phyloP scores from a whole-genome alignment of 306 rosid genomes.

The Pueraria montana region DNA sequence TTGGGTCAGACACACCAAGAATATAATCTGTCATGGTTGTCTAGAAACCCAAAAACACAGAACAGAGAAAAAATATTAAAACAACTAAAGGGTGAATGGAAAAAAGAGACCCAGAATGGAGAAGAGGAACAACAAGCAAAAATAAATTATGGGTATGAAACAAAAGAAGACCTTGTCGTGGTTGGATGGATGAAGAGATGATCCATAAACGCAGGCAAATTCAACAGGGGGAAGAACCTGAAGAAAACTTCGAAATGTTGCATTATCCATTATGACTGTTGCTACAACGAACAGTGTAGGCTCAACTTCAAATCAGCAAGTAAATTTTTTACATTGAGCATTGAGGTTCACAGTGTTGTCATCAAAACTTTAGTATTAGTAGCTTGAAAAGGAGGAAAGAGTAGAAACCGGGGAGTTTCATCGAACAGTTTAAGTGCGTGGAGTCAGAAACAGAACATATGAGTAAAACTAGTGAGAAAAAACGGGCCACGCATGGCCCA shows the following conservation, averaged over 20 bases:
- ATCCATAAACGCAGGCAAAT: constrained; percentile 64
- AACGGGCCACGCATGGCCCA: not conserved
- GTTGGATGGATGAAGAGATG: constrained; percentile 64
- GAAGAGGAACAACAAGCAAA: constrained; percentile 9
- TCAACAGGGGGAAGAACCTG: constrained; percentile 64
- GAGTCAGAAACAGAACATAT: not conserved
- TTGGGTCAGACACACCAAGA: constrained; percentile 72
- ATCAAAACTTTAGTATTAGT: not conserved
- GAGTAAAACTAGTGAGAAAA: not conserved
- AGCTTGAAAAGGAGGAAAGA: not conserved
- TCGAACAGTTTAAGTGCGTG: constrained; percentile 46
- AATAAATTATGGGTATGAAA: not conserved
- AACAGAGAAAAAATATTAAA: constrained; percentile 20
- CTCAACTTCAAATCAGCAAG: constrained; percentile 26
- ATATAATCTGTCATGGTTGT: constrained; percentile 63
- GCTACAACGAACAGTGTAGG: constrained; percentile 15
- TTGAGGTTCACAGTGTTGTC: not conserved
- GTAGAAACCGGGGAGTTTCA: constrained; percentile 36
- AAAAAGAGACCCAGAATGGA: not conserved
- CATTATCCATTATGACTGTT: constrained; percentile 45
- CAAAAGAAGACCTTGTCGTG: constrained; percentile 54
- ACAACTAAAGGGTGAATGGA: not conserved
- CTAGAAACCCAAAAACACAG: constrained; percentile 47
- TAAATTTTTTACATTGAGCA: not conserved
- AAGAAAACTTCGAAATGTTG: constrained; percentile 49